Base-by-base conservation (phyloP, 2,329 filamentous ascomycete genomes). In the Fusarium illudens region DNA sequence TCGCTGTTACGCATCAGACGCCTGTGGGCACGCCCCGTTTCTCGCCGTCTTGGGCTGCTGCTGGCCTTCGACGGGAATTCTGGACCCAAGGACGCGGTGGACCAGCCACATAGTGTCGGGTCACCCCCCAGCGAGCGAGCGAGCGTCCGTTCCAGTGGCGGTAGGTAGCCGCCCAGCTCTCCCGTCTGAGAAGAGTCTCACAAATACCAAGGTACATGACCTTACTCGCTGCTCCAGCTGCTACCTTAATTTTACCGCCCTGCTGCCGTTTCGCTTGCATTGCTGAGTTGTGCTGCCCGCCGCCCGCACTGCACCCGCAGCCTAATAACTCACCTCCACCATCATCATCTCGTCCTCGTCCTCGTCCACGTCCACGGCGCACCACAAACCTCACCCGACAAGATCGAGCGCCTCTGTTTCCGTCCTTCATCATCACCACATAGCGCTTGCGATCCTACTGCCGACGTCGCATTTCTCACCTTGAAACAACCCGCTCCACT, bases 391-490 rank as follows among this genome's bases (percentile, higher is more conserved):
- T n/a, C n/a, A n/a, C 51, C 32, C 25, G 29, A 49, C 61, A 39
- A 52, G 10, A 42, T 54, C 49, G 50, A 39, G 25, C 51, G 48
- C 54, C 25, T 25, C 25, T 25, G 42, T 34, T 44, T 19, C 37
- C 34, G 19, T 44, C 17, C 33, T 29, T 53, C 33, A 39, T 37
- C 50, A 51, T 51, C 32, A 32, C 30, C 34, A 55, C 39, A 55
- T 34, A 67, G 67, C 46, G 33, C 48, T 56, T 44, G 61, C 57
- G 59, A 60, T 56, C 51, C 55, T 62, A 25, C 59, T 56, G 52
- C 62, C 60, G 54, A 59, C 64, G 65, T 62, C 67, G 62, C 67
- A 69, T 67, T 63, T 53, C 37, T 69, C 52, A 69, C 50, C 59
- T 52, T 57, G 50, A 69, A 61, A 60, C 62, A 48, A 58, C 52